A percentile compares a stretch with the other conserved stretches of the same genome.
These are phyloP conservation scores for Striga hermonthica DNA, from an alignment of 305 asterid genomes.

Conservation along the genomic window DNA sequence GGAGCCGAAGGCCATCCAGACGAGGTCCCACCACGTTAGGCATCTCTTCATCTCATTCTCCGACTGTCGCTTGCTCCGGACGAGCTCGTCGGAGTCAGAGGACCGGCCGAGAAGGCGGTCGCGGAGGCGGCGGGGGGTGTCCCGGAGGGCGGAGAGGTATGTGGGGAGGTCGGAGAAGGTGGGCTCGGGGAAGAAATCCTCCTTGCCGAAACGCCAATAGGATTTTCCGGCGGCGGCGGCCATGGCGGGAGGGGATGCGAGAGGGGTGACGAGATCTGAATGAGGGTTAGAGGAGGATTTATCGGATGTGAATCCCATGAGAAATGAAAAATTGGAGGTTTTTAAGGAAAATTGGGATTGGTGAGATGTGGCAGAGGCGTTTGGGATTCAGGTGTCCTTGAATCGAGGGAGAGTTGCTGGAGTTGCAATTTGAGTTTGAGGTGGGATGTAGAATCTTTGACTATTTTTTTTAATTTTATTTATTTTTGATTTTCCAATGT, in stretches of 20 bases:
- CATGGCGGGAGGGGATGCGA: constrained; percentile 32
- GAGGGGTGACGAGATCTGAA: constrained; percentile 34
- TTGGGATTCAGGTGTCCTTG: constrained; percentile 5
- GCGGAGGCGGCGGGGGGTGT: constrained; percentile 68
- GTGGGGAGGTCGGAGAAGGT: constrained; percentile 56
- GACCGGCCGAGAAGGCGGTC: constrained; percentile 76
- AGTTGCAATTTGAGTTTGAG: constrained; percentile 7
- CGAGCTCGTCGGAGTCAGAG: constrained; percentile 56
- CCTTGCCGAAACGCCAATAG: constrained; percentile 89
- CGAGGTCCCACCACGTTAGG: constrained; percentile 92
- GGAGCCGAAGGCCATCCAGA: constrained; percentile 91
- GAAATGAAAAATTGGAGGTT: not conserved
- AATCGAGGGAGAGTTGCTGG: constrained; percentile 28
- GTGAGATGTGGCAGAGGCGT: constrained; percentile 26
- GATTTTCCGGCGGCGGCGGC: constrained; percentile 40
- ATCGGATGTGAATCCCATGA: constrained; percentile 27
- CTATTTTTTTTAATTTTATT: no score
- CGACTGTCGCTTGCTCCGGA: constrained; percentile 57
- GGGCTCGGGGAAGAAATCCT: constrained; percentile 88
- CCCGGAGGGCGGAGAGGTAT: constrained; percentile 57
- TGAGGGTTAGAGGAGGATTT: constrained; percentile 5
- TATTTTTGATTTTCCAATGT: no score
- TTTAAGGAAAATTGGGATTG: constrained; percentile 3
- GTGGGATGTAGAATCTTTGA: no score
- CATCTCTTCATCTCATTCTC: constrained; percentile 69